Evolutionary conservation across 345 rosid genomes (phyloP).

Genomic region (Euphorbia pulcherrima): DNA sequence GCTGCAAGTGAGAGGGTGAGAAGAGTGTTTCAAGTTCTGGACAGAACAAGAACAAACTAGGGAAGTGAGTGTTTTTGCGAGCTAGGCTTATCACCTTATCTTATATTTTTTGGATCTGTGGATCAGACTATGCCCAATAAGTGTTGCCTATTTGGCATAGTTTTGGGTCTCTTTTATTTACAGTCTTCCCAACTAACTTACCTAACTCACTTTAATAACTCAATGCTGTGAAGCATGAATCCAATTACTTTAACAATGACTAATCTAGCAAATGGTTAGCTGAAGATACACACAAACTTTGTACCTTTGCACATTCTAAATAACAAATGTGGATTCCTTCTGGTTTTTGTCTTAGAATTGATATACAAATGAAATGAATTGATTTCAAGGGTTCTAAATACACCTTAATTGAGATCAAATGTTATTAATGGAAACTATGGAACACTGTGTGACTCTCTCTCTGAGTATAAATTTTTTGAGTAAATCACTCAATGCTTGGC

Average conservation of each 20-base stretch:
- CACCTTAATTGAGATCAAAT: no score
- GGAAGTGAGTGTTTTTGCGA: slow-evolving; percentile 43
- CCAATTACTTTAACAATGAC: background rate
- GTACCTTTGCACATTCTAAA: no score
- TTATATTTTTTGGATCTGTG: slow-evolving; percentile 25
- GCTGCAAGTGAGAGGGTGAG: slow-evolving; percentile 8
- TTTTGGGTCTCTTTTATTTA: background rate
- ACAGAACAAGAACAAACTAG: background rate
- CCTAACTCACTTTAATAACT: background rate
- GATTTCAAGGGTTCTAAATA: no score
- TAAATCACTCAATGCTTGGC: no score
- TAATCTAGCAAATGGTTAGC: no score
- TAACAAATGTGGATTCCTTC: background rate
- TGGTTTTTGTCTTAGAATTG: background rate
- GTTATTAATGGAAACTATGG: no score
- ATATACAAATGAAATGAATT: no score
- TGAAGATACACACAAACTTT: no score
- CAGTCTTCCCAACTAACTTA: background rate
- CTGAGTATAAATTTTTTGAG: no score
- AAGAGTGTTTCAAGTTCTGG: background rate
- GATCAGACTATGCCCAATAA: slow-evolving; percentile 30
- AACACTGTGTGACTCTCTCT: no score
- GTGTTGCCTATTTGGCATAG: background rate
- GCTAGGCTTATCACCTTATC: slow-evolving; percentile 97
- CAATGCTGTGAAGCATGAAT: background rate